These are phyloP conservation scores for Apium graveolens DNA, from an alignment of 129 eudicot species.

Conservation along the genomic window DNA sequence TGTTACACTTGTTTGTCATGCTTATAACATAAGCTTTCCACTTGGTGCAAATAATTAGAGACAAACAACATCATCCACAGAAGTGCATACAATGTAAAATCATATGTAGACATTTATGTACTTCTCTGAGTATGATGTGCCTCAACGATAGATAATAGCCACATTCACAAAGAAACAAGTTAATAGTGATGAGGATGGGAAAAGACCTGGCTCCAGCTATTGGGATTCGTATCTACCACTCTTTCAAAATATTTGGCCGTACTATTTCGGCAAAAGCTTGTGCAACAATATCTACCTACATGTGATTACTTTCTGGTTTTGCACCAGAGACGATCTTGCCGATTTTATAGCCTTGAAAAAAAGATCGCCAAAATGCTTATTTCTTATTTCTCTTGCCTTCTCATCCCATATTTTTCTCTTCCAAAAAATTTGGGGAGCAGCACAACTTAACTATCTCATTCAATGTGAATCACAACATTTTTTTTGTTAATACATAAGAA, in stretches of 20 bases:
- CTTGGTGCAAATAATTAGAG: neutral
- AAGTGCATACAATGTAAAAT: neutral
- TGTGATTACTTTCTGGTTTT: neutral
- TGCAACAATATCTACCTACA: neutral
- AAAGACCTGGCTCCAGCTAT: neutral
- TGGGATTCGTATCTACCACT: neutral
- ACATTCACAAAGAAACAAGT: neutral
- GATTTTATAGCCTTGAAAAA: too few relatives aligned
- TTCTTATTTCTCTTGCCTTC: too few relatives aligned
- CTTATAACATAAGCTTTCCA: neutral
- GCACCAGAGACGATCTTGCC: too few relatives aligned
- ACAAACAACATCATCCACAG: neutral
- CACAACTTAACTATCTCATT: too few relatives aligned
- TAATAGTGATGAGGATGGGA: neutral
- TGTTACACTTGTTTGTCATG: neutral
- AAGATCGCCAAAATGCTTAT: too few relatives aligned
- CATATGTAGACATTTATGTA: neutral
- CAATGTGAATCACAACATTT: too few relatives aligned
- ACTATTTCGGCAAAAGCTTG: neutral
- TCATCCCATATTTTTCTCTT: too few relatives aligned
- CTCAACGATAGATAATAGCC: neutral
- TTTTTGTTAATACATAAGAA: too few relatives aligned
- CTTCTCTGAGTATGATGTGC: neutral
- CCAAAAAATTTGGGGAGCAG: too few relatives aligned
- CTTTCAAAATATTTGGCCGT: neutral